Evolutionary conservation across 2,329 filamentous ascomycete genomes (phyloP).

Genomic region (Septoria linicola): DNA sequence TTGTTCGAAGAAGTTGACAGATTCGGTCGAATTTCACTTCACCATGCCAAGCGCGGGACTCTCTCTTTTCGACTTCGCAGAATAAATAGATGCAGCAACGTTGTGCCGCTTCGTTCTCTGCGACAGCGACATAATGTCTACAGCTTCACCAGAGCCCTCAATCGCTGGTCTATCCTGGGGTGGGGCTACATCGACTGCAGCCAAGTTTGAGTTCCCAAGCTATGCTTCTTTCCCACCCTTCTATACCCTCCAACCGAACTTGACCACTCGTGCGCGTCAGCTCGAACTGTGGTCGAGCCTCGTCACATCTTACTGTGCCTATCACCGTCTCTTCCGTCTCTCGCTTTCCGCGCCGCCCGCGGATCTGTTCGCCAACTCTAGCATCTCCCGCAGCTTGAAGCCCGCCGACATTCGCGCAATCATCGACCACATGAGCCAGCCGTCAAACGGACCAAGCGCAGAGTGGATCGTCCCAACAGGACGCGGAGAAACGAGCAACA

Average conservation of each 20-base stretch:
- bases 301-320: slow-evolving; percentile 77
- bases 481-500: slow-evolving; percentile 48
- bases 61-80: too few species aligned
- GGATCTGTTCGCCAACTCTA: slow-evolving; percentile 53
- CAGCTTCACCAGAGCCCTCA: not conserved
- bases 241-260: slow-evolving; percentile 78
- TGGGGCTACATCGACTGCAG: slow-evolving; percentile 6
- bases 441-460: slow-evolving; percentile 50
- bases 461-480: slow-evolving; percentile 59
- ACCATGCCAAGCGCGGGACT: not conserved
- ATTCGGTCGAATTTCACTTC: not conserved
- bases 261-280: slow-evolving; percentile 70
- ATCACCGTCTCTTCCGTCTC: slow-evolving; percentile 74
- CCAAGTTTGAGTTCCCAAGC: slow-evolving; percentile 43
- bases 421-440: slow-evolving; percentile 56
- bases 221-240: slow-evolving; percentile 77
- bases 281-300: slow-evolving; percentile 83
- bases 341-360: slow-evolving; percentile 58
- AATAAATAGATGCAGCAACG: not conserved
- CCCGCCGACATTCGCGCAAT: slow-evolving; percentile 55
- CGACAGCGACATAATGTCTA: not conserved
- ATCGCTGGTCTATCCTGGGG: slow-evolving; percentile 15
- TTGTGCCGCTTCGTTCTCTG: not conserved
- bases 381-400: slow-evolving; percentile 47
- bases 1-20: not conserved